Base-by-base conservation (phyloP, 176 grass and related monocot species). In the Carex cristatella region DNA sequence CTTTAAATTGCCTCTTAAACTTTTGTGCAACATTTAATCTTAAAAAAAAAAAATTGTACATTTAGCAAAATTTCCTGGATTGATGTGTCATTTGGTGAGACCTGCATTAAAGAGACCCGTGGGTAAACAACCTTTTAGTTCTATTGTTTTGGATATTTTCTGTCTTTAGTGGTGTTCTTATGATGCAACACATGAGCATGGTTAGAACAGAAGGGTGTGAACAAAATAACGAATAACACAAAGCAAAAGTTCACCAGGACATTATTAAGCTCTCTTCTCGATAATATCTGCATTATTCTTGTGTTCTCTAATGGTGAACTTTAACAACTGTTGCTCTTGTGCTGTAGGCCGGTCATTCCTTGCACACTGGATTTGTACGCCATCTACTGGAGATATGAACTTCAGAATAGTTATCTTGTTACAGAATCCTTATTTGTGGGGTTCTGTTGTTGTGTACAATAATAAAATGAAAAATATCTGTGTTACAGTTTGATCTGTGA, bases 321-420 rank as follows among this genome's bases (percentile, higher is more conserved):
- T 18, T 3, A 18, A 46, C 4, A 53, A 65, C 27, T 59, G 30
- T 69, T 61, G 48, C 10, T 82, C n/a, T 62, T 86, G 61, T 81
- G 51, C 2, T 74, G 35, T 57, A 87, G 86, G 86, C 86, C 35
- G 86, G 86, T 10, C 86, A 87, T 83, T 87, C 80, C 31, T 37
- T 87, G 69, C 86, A 87, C 35, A 67, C 80, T 58, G 67, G 40
- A 77, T 87, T 87, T 40, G 4, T 87, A 63, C 86, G 58, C 33
- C 55, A 27, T 56, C 69, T 87, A 42, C 30, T 63, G 44, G 68
- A 57, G 61, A 78, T 35, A 14, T 78, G 74, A 57, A 56, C 28
- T 54, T 31, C 8, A 55, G 13, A 77, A 53, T 9, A 32, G 10
- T 77, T 77, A 56, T 57, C 19, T 56, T 44, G 33, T 77, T 33